Evolutionary conservation across 305 asterid genomes (phyloP), one percentile per base, ranked within the genome.

Genomic region (Solanum chacoense): DNA sequence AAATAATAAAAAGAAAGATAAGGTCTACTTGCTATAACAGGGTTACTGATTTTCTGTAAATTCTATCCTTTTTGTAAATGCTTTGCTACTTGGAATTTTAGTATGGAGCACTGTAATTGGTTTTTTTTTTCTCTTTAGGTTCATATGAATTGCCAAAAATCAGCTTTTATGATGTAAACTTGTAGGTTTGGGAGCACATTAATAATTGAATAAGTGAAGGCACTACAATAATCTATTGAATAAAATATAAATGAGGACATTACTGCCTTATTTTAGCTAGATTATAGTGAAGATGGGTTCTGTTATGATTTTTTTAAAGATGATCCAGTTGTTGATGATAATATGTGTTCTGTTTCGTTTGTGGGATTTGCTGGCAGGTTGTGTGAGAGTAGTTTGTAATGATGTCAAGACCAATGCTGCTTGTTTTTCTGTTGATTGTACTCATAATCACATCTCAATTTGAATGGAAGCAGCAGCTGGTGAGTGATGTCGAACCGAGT

Each of bases 401-500:
- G 91, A 97, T 96, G 98, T 95, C 98, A 84, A 94, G 98, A 90
- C 92, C 98, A 67, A 92, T 94, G 96, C 92, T 97, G 89, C 94
- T 97, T 40, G 98, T 96, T 87, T 94, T 94, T 91, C 89, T 97
- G 93, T 91, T 96, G 93, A 73, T 97, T 74, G 80, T 97, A 71
- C 90, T 97, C 91, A 91, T 97, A 67, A 93, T 97, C 28, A 96
- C 96, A 22, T 94, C 98, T 29, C 99, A 97, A 87, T 93, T 97
- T 86, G 99, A 97, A 92, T 97, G 99, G 99, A 95, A 94, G 86
- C 98, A 95, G 89, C 99, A 93, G 88, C 90, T 95, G 22, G 94
- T 88, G 73, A 91, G 93, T 55, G 98, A 97, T 88, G 91, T 93
- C 74, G 97, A 96, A 84, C 84, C 95, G 13, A 95, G 89, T 90